phyloP scores from a whole-genome alignment of 495 filamentous ascomycete genomes.

The Achaetomiella virescens region DNA sequence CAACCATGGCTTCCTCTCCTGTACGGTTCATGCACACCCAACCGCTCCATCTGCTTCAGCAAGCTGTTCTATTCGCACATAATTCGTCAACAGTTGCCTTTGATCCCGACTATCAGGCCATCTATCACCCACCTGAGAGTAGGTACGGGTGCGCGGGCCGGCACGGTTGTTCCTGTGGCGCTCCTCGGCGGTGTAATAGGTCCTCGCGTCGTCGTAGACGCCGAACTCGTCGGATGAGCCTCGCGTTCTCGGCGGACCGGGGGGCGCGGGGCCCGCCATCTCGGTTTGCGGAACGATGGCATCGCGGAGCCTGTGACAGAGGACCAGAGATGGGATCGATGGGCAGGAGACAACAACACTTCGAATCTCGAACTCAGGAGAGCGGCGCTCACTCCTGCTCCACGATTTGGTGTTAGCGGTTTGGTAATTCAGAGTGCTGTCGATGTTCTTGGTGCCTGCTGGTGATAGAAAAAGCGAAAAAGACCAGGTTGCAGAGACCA shows the following conservation, averaged over 20 bases:
- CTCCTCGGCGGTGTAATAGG: conserved; percentile 44
- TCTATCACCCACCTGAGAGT: conserved; percentile 36
- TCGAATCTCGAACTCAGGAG: not conserved
- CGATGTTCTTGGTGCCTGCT: not conserved
- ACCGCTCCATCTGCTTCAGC: conserved; percentile 38
- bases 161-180: conserved; percentile 37
- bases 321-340: not conserved
- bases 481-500: not conserved
- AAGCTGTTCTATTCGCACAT: conserved; percentile 33
- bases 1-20: conserved; percentile 46
- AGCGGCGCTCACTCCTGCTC: conserved; percentile 1
- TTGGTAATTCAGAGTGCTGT: not conserved
- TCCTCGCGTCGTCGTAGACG: conserved; percentile 44
- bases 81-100: conserved; percentile 19
- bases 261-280: conserved; percentile 1
- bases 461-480: not conserved
- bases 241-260: conserved; percentile 2
- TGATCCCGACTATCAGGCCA: too few relatives aligned
- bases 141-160: conserved; percentile 40
- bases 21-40: conserved; percentile 39
- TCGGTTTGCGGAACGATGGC: conserved; percentile 10
- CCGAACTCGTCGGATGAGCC: conserved; percentile 33
- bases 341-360: not conserved
- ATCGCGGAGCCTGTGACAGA: conserved; percentile 7
- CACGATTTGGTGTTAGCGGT: not conserved